Base-by-base conservation (phyloP, 2,329 filamentous ascomycete genomes). In the Alternaria arbusti region DNA sequence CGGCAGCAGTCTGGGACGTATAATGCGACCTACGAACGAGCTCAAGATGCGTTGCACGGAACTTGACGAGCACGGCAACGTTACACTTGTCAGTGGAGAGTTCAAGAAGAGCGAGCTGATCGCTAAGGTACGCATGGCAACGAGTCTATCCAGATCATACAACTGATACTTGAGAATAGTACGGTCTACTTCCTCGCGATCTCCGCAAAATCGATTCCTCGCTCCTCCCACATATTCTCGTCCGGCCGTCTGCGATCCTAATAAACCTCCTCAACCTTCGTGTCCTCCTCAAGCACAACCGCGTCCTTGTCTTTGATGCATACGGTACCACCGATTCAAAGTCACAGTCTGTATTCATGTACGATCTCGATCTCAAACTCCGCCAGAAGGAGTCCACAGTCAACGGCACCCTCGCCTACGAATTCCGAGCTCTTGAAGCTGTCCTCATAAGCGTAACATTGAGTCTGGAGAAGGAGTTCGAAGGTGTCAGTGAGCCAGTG, bases 71-170 rank as follows among this genome's bases (percentile, higher is more conserved):
- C 89, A 92, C 74, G 96, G 96, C 44, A 91, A 96, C 72, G 94
- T 97, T 25, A 96, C 95, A 20, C 84, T 98, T 61, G 91, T 97
- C 20, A 96, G 96, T 77, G 93, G 94, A 63, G 96, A 98, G 80
- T 98, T 97, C 81, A 96, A 96, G 83, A 99, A 99, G 86, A 96
- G 90, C 74, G 96, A 99, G 82, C 85, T 99, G 50, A 98, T 97
- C 79, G 94, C 94, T 57, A 97, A 96, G 86, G 92, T 94, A 81
- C 56, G 55, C 30, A 36, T 45, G 1, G 15, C 13, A 52, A 22
- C 12, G 5, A 2, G 11, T 1, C 20, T 17, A 1, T 3, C 7
- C 1, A 20, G 20, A 50, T 1, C 3, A 15, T 3, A 12, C 13
- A 11, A 55, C 67, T 71, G 46, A 76, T 52, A 28, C 11, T 20